Base-by-base conservation (phyloP, 495 filamentous ascomycete species). In the Echria macrotheca region DNA sequence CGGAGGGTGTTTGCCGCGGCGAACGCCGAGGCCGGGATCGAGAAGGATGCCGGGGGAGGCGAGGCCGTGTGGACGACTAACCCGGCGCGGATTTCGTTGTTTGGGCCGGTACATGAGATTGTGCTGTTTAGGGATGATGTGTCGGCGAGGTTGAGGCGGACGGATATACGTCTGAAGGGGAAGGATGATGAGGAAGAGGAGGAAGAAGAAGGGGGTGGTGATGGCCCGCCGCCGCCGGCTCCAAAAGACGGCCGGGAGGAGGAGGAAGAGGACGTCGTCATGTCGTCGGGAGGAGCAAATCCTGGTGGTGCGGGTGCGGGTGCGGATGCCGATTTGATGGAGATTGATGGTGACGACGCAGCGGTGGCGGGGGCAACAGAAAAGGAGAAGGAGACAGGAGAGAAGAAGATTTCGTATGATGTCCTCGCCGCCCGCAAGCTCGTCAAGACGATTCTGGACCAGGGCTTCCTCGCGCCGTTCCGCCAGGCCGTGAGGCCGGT, bases 371-470 rank as follows among this genome's bases (percentile, higher is more conserved):
- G n/a, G n/a, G n/a, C n/a, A n/a, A n/a, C n/a, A n/a, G n/a, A n/a
- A n/a, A 21, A 39, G 53, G 17, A 40, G 15, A 42, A 49, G 3
- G 19, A 7, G 4, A n/a, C 21, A 1, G 18, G 18, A 1, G 64
- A 40, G 2, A n/a, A n/a, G n/a, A n/a, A n/a, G n/a, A 32, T 75
- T 7, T 69, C 78, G 17, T 61, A 77, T 39, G 77, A 84, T 36
- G 59, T 77, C 12, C 67, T 64, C 25, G 73, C 77, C 44, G 86
- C 89, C n/a, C 80, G 89, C 40, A 89, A 87, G 58, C 73, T 96
- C 0, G 87, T 90, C 55, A 95, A 94, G 61, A 95, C 94, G 0
- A 61, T 98, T 23, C 74, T 98, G n/a, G 91, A 96, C 57, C 93
- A 98, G 65, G 88, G 87, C 4, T 84, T 86, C 29, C 70, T 98